Evolutionary conservation across 2,329 filamentous ascomycete genomes (phyloP), one percentile per base, ranked within the genome.

Genomic region (Alternaria panax): DNA sequence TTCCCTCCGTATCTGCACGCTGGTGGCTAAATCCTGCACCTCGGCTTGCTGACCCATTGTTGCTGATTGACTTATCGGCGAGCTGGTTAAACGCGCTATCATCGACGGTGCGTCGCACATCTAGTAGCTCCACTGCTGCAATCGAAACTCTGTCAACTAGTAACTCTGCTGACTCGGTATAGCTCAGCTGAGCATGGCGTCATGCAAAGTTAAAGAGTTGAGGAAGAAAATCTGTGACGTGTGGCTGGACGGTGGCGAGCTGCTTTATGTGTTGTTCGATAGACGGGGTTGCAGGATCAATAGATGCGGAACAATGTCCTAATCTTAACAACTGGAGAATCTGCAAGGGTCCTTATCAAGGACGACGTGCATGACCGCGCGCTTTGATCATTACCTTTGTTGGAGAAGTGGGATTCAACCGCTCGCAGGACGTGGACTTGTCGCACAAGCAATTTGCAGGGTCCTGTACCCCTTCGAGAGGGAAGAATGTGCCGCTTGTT

Each of bases 241-340:
- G 57, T 60, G 53, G 53, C 57, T 60, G 42, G 40, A 32, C 41
- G 14, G 53, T 57, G 53, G 57, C 53, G 53, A 60, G 45, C 57
- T 59, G 57, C 52, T 43, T 18, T 25, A n/a, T 59, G 46, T 51
- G 57, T 43, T 57, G 57, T 46, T 52, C 46, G 48, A 47, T 18
- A 40, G 30, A 20, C 32, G 42, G 18, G 20, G 42, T 36, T 30
- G 43, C 30, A 54, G 52, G 36, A 14, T 45, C 53, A 36, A 52
- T 47, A 46, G 20, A 52, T 47, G 28, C 36, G 43, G 27, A 30
- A 36, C 32, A 45, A 36, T 7, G 25, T 56, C 38, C 51, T 51
- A 59, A 59, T 55, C 51, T 59, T 59, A 40, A 51, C 52, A 27
- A 54, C 28, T 32, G 40, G 30, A 51, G n/a, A 43, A 16, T 32